Evolutionary conservation across 345 rosid genomes (phyloP).

Genomic region (Syzygium grande): DNA sequence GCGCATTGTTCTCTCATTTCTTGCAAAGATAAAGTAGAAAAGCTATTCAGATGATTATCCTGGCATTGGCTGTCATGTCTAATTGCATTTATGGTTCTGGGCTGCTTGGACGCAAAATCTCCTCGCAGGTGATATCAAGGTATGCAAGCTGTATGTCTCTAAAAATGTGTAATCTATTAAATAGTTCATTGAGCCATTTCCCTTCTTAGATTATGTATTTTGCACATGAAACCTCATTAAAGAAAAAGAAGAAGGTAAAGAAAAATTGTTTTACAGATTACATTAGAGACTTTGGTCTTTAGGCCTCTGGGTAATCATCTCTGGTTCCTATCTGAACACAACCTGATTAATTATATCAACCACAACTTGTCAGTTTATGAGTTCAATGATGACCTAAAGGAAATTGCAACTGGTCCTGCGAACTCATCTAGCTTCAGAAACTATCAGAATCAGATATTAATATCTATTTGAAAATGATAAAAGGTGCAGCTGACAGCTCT

Average conservation of each 20-base stretch:
- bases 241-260: not conserved
- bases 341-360: not conserved
- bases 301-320: not conserved
- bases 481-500: not conserved
- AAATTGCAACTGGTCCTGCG: not conserved
- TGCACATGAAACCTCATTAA: not conserved
- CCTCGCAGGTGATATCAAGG: slow-evolving; percentile 74
- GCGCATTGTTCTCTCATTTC: slow-evolving; percentile 8
- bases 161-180: not conserved
- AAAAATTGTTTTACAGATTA: not conserved
- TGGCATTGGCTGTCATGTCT: slow-evolving; percentile 28
- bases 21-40: slow-evolving; percentile 25
- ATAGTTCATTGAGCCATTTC: not conserved
- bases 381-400: not conserved
- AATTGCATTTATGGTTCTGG: slow-evolving; percentile 25
- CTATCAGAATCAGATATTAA: not conserved
- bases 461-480: not conserved
- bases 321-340: not conserved
- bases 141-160: slow-evolving; percentile 8
- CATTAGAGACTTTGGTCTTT: not conserved
- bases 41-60: slow-evolving; percentile 37
- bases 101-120: slow-evolving; percentile 32
- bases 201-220: not conserved
- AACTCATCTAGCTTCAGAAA: not conserved
- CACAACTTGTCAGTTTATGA: not conserved